Base-by-base conservation (phyloP, 192 early-diverging fungal genomes). In the Podila minutissima region DNA sequence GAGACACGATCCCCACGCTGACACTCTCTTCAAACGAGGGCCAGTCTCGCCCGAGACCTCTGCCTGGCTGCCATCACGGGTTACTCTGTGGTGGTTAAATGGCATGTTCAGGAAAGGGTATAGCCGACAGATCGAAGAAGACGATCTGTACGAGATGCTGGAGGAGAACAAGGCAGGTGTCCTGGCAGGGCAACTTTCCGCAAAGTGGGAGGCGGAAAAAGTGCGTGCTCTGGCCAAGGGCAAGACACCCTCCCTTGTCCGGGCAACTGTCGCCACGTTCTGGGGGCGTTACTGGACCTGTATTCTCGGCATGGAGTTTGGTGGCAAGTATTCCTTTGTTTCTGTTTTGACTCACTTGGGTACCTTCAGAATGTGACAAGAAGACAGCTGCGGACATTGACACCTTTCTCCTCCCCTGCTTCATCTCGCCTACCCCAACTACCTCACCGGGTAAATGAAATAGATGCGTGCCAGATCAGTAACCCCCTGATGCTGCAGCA, bases 121-220 rank as follows among this genome's bases (percentile, higher is more conserved):
- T 50, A 72, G 49, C 48, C 28, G 72, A 12, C 66, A 48, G 38
- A 63, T 85, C 3, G 58, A 66, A 22, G 78, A 82, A 32, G 72
- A 82, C 10, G 84, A 85, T 70, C 64, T 85, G 53, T 85, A 82
- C 71, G 79, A 85, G 61, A 75, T 85, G 63, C 65, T 77, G 15
- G 72, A 63, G 22, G 60, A 48, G 13, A 68, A 77, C 24, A 73
- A 83, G 20, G 53, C 81, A 0, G 41, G 69, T 1, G 31, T 32
- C 24, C 48, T 79, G 19, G 64, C 65, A 1, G 32, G 33, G 17
- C 26, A 19, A 19, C 31, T 79, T 31, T 15, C n/a, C 4, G 49
- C 62, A n/a, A 62, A 59, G 17, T 79, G 75, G 75, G 70, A 62
- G 22, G 31, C 49, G 5, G 75, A 79, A 38, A 48, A 72, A 38